Percentiles rank a stretch among this genome's conserved stretches.
phyloP scores from a whole-genome alignment of 768 basidiomycete genomes.

The Suillus occidentalis region DNA sequence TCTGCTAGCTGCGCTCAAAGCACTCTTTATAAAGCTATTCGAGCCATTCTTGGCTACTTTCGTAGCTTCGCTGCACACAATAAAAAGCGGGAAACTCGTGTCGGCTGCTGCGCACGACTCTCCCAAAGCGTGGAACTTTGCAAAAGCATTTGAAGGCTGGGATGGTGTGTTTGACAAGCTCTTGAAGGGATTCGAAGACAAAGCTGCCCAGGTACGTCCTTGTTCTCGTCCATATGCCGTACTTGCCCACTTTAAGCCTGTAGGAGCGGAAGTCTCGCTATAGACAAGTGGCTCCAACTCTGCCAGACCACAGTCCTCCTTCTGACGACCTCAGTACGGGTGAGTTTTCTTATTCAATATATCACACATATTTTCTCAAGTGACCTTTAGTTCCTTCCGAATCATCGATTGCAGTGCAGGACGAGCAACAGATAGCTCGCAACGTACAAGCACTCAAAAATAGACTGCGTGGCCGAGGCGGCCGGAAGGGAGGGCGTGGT shows the following conservation, averaged over 20 bases:
- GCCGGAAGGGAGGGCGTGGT: constrained; percentile 53
- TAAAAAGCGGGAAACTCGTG: constrained; percentile 43
- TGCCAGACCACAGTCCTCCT: constrained; percentile 44
- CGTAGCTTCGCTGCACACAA: constrained; percentile 76
- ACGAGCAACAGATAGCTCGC: constrained; percentile 89
- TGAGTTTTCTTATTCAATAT: constrained; percentile 30
- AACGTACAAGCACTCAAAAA: constrained; percentile 91
- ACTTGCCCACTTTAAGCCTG: constrained; percentile 6
- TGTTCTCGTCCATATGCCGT: neutral
- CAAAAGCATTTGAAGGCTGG: constrained; percentile 74
- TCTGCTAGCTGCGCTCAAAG: constrained; percentile 75
- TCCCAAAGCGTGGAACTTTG: constrained; percentile 62
- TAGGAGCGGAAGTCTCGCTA: constrained; percentile 76
- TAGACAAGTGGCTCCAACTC: constrained; percentile 37
- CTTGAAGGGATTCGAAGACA: constrained; percentile 71
- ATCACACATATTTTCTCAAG: neutral
- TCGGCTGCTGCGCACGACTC: constrained; percentile 35
- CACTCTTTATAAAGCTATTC: constrained; percentile 85
- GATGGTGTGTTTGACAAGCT: constrained; percentile 78
- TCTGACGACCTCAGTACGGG: constrained; percentile 61
- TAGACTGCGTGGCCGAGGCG: constrained; percentile 74
- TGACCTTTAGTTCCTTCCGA: constrained; percentile 44
- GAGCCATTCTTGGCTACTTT: constrained; percentile 82
- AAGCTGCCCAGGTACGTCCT: constrained; percentile 59
- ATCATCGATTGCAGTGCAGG: constrained; percentile 53